A percentile compares a stretch with the other conserved stretches of the same genome.
phyloP scores from a whole-genome alignment of 2,329 filamentous ascomycete species.

The Venturia asperata region DNA sequence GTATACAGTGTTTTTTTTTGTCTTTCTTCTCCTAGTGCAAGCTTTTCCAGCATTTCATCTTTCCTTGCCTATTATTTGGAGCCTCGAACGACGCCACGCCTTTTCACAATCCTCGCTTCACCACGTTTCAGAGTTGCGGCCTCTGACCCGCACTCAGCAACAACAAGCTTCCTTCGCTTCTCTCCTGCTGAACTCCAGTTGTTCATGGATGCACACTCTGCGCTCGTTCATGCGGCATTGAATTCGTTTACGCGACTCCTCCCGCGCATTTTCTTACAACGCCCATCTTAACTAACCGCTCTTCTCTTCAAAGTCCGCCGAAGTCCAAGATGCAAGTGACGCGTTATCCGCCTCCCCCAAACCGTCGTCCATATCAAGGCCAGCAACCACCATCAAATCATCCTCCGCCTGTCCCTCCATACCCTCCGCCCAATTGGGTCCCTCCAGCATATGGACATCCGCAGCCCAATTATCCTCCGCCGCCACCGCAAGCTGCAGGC shows the following conservation, averaged over 20 bases:
- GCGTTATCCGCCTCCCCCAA: slow-evolving; percentile 44
- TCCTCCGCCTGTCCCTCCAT: slow-evolving; percentile 25
- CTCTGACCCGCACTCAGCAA: background rate
- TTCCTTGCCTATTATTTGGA: background rate
- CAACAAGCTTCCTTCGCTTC: background rate
- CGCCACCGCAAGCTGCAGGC: slow-evolving; percentile 19
- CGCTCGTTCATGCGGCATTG: background rate
- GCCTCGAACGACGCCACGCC: background rate
- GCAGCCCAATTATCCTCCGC: slow-evolving; percentile 12
- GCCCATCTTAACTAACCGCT: slow-evolving; percentile 13
- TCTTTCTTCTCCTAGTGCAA: background rate
- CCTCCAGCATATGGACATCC: slow-evolving; percentile 1
- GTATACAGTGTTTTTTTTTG: background rate
- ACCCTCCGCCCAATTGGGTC: slow-evolving; percentile 19
- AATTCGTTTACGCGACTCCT: background rate
- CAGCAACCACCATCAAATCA: slow-evolving; percentile 27
- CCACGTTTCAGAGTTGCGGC: background rate
- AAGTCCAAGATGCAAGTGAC: slow-evolving; percentile 45
- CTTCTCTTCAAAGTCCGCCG: slow-evolving; percentile 33
- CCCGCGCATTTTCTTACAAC: background rate
- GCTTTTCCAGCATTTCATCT: background rate
- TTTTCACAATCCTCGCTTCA: background rate
- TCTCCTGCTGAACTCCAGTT: background rate
- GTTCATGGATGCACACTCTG: background rate
- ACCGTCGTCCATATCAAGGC: slow-evolving; percentile 29